Conservation (phyloP, 2,329 filamentous ascomycete species). For the Aspergillus sp. region DNA sequence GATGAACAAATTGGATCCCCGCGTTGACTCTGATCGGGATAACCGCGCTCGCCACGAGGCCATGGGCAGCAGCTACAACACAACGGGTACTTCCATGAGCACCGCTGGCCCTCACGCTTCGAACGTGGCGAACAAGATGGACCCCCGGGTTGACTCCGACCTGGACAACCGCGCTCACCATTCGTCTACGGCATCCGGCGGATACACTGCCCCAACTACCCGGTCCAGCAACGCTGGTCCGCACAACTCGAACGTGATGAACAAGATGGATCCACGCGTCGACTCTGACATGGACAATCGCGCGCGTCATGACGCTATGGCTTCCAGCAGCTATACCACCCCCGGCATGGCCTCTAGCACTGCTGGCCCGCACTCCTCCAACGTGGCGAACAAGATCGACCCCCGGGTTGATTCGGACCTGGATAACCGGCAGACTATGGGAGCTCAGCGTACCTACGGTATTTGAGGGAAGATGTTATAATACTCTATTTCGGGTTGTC, state of each 20-base stretch:
- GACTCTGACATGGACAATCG: conserved; percentile 36
- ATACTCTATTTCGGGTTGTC: too few relatives aligned
- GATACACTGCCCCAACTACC: conserved; percentile 4
- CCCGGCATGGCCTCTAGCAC: conserved; percentile 14
- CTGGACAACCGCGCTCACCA: conserved; percentile 14
- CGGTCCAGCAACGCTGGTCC: conserved; percentile 1
- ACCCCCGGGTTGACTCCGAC: conserved; percentile 57
- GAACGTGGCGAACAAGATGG: conserved; percentile 50
- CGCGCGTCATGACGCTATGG: conserved; percentile 6
- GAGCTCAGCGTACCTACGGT: conserved; percentile 3
- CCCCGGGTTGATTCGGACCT: conserved; percentile 54
- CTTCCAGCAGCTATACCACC: conserved; percentile 13
- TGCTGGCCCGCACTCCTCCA: conserved; percentile 45
- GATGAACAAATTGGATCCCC: conserved; percentile 30
- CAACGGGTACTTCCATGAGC: conserved; percentile 14
- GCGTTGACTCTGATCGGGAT: conserved; percentile 40
- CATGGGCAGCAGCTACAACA: conserved; percentile 13
- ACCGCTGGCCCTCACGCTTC: conserved; percentile 44
- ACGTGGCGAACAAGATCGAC: conserved; percentile 52
- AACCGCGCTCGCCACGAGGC: conserved; percentile 1
- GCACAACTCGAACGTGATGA: conserved; percentile 21
- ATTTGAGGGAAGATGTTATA: background rate
- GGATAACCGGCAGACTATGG: conserved; percentile 7
- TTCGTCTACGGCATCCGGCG: conserved; percentile 8
- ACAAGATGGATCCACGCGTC: conserved; percentile 28